phyloP scores from a whole-genome alignment of 2,329 filamentous ascomycete species.

The Coleophoma crateriformis region DNA sequence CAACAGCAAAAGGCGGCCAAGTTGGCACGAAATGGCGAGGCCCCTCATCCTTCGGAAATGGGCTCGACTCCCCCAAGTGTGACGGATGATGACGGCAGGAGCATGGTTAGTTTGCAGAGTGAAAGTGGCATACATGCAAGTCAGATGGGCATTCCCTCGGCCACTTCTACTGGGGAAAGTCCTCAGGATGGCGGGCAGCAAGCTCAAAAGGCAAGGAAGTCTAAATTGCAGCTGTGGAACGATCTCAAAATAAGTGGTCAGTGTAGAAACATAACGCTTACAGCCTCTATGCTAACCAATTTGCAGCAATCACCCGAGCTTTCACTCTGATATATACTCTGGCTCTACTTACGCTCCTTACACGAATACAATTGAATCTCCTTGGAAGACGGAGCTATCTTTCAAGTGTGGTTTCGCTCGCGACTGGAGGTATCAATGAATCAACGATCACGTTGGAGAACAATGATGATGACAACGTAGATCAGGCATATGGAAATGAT shows the following conservation, averaged over 20 bases:
- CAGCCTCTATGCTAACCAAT: constrained; percentile 5
- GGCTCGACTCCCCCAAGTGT: constrained; percentile 50
- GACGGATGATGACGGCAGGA: constrained; percentile 78
- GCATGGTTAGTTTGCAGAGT: constrained; percentile 69
- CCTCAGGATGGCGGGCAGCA: constrained; percentile 34
- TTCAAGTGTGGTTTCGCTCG: constrained; percentile 88
- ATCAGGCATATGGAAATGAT: constrained; percentile 82
- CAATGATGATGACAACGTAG: constrained; percentile 80
- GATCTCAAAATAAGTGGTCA: constrained; percentile 92
- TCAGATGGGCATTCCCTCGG: constrained; percentile 57
- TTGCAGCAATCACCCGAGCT: constrained; percentile 75
- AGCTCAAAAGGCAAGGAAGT: constrained; percentile 57
- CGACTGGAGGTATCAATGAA: constrained; percentile 64
- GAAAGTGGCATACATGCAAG: constrained; percentile 81
- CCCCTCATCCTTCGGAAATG: constrained; percentile 33
- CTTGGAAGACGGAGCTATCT: constrained; percentile 93
- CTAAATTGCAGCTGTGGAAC: constrained; percentile 93
- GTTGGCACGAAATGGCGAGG: constrained; percentile 51
- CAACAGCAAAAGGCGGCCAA: constrained; percentile 86
- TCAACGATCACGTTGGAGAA: constrained; percentile 86
- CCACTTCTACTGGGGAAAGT: constrained; percentile 34
- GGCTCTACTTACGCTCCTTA: constrained; percentile 83
- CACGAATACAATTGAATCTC: constrained; percentile 92
- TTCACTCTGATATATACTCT: constrained; percentile 92
- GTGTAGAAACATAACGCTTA: constrained; percentile 28